Evolutionary conservation across 495 filamentous ascomycete species (phyloP).

Genomic region (Hypoxylon lienhwacheense): DNA sequence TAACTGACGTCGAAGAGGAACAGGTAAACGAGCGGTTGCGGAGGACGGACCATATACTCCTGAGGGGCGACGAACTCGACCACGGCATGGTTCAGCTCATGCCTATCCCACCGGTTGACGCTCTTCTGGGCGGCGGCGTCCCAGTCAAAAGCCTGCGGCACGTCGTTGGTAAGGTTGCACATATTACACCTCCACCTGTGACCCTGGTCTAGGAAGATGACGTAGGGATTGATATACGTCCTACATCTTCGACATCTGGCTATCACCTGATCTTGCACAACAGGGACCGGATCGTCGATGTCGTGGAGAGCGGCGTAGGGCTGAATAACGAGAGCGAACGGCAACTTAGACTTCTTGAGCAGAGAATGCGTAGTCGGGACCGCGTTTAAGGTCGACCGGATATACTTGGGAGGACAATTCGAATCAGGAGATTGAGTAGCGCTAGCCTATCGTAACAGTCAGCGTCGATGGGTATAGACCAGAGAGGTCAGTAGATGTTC

Average conservation of each 20-base stretch:
- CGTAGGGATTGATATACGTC: constrained; percentile 97
- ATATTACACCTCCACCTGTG: constrained; percentile 99
- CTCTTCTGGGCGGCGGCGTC: constrained; percentile 86
- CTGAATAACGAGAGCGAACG: constrained; percentile 94
- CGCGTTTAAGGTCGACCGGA: constrained; percentile 91
- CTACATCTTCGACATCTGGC: constrained; percentile 92
- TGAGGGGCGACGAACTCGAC: constrained; percentile 97
- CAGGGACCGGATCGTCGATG: constrained; percentile 82
- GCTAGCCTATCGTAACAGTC: constrained; percentile 61
- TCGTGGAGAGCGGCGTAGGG: constrained; percentile 93
- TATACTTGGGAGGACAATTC: constrained; percentile 92
- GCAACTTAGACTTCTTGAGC: constrained; percentile 93
- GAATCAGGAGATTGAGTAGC: constrained; percentile 89
- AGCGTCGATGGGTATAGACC: constrained; percentile 3
- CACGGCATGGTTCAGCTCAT: constrained; percentile 90
- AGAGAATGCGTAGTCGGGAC: constrained; percentile 88
- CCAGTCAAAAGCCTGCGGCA: constrained; percentile 98
- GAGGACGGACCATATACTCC: constrained; percentile 98
- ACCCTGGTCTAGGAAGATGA: constrained; percentile 92
- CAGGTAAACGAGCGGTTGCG: constrained; percentile 95
- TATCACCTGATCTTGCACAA: constrained; percentile 96
- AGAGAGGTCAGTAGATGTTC: not conserved
- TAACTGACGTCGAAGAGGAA: constrained; percentile 98
- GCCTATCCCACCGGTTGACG: constrained; percentile 83
- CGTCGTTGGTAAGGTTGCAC: constrained; percentile 98